phyloP scores from a whole-genome alignment of 345 rosid species.

The Arabis hirsuta region DNA sequence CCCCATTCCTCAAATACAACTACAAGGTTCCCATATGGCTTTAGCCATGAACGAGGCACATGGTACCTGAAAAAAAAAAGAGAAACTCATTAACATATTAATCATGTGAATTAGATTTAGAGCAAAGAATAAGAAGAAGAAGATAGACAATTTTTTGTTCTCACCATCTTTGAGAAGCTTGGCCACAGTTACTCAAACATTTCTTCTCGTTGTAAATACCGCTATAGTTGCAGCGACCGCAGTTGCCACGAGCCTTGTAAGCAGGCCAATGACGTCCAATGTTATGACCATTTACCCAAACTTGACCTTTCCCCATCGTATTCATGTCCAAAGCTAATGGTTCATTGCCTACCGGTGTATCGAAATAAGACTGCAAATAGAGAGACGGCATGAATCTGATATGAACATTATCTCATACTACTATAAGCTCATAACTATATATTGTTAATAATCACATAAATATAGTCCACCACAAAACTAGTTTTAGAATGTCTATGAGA shows the following conservation, averaged over 20 bases:
- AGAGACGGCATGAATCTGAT: conserved; percentile 27
- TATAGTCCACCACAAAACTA: not conserved
- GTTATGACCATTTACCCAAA: conserved; percentile 48
- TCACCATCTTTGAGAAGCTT: conserved; percentile 95
- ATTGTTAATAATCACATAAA: not conserved
- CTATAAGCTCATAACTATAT: not conserved
- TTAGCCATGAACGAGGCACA: conserved; percentile 89
- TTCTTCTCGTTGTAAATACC: conserved; percentile 40
- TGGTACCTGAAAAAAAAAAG: conserved; percentile 64
- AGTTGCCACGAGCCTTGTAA: conserved; percentile 39
- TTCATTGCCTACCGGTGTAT: conserved; percentile 32
- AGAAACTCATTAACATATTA: not conserved
- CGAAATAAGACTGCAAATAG: conserved; percentile 41
- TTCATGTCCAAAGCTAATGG: conserved; percentile 48
- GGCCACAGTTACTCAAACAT: conserved; percentile 68
- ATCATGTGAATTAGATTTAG: conserved; percentile 7
- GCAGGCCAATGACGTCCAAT: conserved; percentile 49
- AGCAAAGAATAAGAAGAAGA: not conserved
- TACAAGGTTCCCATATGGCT: conserved; percentile 75
- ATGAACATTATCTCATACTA: not conserved
- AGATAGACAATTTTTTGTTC: not conserved
- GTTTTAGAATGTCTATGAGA: not conserved
- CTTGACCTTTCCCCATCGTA: conserved; percentile 48
- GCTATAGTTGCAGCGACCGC: conserved; percentile 38
- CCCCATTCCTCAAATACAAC: conserved; percentile 97